Conservation (phyloP, 2,329 filamentous ascomycete species). For the Cyanodermella asteris region DNA sequence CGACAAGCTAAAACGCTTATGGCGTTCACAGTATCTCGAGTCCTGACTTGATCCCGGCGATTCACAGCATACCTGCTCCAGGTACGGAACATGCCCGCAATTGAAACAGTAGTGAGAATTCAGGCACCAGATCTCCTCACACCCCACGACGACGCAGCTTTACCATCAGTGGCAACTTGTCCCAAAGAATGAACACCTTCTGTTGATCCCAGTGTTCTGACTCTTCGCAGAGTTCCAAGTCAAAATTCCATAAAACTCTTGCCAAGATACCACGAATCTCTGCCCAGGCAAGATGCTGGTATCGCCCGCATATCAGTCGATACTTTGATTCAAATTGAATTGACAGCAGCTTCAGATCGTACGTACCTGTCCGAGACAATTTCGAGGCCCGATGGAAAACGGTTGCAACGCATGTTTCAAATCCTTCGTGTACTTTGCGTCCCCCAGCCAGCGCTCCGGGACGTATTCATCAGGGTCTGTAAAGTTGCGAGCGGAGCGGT, state of each 20-base stretch:
- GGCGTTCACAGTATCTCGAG: too few relatives aligned
- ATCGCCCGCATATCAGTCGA: too few relatives aligned
- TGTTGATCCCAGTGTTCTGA: slow-evolving; percentile 1
- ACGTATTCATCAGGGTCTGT: slow-evolving; percentile 11
- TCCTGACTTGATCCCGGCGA: too few relatives aligned
- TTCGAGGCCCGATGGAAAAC: slow-evolving; percentile 9
- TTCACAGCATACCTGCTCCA: too few relatives aligned
- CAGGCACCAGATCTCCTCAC: background rate
- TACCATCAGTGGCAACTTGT: slow-evolving; percentile 3
- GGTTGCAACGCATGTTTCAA: slow-evolving; percentile 6
- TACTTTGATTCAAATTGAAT: too few relatives aligned
- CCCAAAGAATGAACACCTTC: slow-evolving; percentile 2
- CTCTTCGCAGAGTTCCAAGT: slow-evolving; percentile 6
- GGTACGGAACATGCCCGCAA: too few relatives aligned
- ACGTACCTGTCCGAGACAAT: slow-evolving; percentile 6
- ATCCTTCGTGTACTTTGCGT: slow-evolving; percentile 8
- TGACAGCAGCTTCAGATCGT: too few relatives aligned
- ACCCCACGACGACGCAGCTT: background rate
- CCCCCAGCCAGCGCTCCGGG: slow-evolving; percentile 13
- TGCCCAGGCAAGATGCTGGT: slow-evolving; percentile 11
- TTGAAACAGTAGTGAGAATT: too few relatives aligned
- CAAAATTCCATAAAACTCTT: slow-evolving; percentile 12
- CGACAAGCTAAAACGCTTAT: too few relatives aligned
- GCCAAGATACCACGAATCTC: slow-evolving; percentile 12
- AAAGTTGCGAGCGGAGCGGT: slow-evolving; percentile 8